Evolutionary conservation across 2,329 filamentous ascomycete species (phyloP), one percentile per base, ranked within the genome.

Genomic region (Stagonosporopsis cucurbitacearum): DNA sequence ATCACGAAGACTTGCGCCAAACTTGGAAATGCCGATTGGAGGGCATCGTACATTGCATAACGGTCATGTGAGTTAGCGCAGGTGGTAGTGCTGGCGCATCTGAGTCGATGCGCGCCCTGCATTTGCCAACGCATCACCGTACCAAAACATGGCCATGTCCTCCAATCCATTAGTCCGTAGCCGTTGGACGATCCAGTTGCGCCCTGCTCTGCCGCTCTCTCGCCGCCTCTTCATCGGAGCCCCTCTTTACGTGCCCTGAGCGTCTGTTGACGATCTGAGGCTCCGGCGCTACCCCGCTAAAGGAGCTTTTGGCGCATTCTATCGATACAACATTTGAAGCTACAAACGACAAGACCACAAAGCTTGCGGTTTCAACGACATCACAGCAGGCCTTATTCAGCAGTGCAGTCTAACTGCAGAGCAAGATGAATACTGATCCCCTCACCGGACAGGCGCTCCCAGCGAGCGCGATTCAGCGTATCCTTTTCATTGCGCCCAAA

Each of bases 401-500:
- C 6, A 33, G 13, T 6, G 26, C 12, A 46, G 11, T 45, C 20
- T 23, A 45, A 9, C 4, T 39, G 25, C 22, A 42, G 20, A 33
- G 12, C 45, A 48, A 30, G 36, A 89, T 90, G 87, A 82, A 86
- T 67, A 78, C 82, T 71, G 90, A 95, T 77, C 90, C 89, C 48
- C 82, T 87, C 52, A 94, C 90, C 20, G 88, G 88, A 66, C 79
- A 78, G 30, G 76, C 87, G 62, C 83, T 92, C 64, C 88, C 90
- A 52, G 73, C 85, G 48, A 89, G 91, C 71, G 89, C 91, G 67
- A 94, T 96, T 77, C 90, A 95, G 77, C 88, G 91, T 74, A 82
- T 95, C 72, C 88, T 96, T 74, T 93, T 91, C 83, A 80, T 92
- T 74, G 85, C 88, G 60, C 80, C 83, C 68, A 81, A 83, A 62